Evolutionary conservation across 805 yeast species (phyloP), one percentile per base, ranked within the genome.

Genomic region (Wickerhamomyces strasburgensis): DNA sequence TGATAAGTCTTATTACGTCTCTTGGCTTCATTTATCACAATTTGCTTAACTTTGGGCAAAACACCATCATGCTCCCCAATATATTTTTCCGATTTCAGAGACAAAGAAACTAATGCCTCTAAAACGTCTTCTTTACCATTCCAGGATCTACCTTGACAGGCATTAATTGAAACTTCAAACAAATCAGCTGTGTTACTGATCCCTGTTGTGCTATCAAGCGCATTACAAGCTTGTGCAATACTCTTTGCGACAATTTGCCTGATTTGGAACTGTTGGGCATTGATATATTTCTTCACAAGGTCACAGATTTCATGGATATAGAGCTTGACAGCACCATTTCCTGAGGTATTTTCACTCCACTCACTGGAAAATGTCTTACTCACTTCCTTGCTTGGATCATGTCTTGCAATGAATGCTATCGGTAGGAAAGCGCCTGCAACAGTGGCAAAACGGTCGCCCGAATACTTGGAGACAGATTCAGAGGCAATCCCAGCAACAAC

Each of bases 291-390:
- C 21, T 67, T 63, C 15, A 78, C 68, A 15, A 85, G 51, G 0
- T 52, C 59, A 16, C 80, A 57, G 28, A 93, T 85, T 46, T 90
- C 97, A 10, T 61, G 56, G 27, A 84, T 60, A 48, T 87, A 87
- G 2, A 87, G 62, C 46, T 73, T 75, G 13, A 87, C 66, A 0
- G 94, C 79, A 26, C 78, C 82, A 15, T 68, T 60, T 6, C 87
- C 85, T 2, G 95, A 89, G 3, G 90, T 75, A 34, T 78, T 75
- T 48, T 85, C 95, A 8, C 72, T 65, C 96, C 97, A 90, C 30
- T 75, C 82, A 23, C 67, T 67, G 9, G 70, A 76, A 52, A 82
- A 89, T 4, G 61, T 54, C 3, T 58, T 58, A 1, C 67, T 51
- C 1, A 78, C 76, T 1, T 62, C 62, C 14, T 64, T 58, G 13